A percentile compares a stretch with the other conserved stretches of the same genome.
Evolutionary conservation across 768 basidiomycete genomes (phyloP).

Genomic region (Agaricus sinodeliciosus): DNA sequence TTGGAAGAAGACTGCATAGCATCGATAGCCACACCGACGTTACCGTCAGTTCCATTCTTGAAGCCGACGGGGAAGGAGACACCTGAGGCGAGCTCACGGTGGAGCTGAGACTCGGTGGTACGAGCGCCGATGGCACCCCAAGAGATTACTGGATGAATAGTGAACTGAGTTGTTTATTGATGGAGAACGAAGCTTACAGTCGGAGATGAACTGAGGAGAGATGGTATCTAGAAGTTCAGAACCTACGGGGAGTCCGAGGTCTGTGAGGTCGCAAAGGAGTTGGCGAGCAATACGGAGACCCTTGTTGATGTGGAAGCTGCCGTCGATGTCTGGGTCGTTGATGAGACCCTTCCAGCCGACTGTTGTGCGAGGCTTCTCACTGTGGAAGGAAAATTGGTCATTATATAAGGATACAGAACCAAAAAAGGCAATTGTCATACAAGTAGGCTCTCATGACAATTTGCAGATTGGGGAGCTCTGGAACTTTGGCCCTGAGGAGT

Average conservation of each 20-base stretch:
- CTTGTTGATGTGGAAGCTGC: conserved; percentile 95
- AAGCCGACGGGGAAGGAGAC: conserved; percentile 98
- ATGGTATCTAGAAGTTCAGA: conserved; percentile 85
- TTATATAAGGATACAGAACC: conserved; percentile 1
- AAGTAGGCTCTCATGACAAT: conserved; percentile 98
- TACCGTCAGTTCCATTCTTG: conserved; percentile 98
- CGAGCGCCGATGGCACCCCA: conserved; percentile 98
- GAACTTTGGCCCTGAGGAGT: conserved; percentile 62
- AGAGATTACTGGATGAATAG: conserved; percentile 46
- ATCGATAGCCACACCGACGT: conserved; percentile 87
- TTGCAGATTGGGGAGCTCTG: conserved; percentile 67
- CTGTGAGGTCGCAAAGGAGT: conserved; percentile 86
- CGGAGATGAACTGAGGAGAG: conserved; percentile 77
- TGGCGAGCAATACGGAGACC: conserved; percentile 84
- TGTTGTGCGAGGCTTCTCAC: conserved; percentile 91
- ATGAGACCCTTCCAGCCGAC: conserved; percentile 97
- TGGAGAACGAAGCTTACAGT: conserved; percentile 36
- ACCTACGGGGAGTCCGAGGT: conserved; percentile 87
- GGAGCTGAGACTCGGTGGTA: conserved; percentile 96
- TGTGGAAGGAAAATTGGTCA: conserved; percentile 8
- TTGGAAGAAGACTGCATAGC: conserved; percentile 91
- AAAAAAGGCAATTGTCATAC: conserved; percentile 37
- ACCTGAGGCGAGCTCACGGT: conserved; percentile 93
- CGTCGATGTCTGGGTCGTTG: conserved; percentile 94
- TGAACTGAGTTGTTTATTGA: conserved; percentile 5